Evolutionary conservation across 306 rosid species (phyloP).

Genomic region (Rosa chinensis): DNA sequence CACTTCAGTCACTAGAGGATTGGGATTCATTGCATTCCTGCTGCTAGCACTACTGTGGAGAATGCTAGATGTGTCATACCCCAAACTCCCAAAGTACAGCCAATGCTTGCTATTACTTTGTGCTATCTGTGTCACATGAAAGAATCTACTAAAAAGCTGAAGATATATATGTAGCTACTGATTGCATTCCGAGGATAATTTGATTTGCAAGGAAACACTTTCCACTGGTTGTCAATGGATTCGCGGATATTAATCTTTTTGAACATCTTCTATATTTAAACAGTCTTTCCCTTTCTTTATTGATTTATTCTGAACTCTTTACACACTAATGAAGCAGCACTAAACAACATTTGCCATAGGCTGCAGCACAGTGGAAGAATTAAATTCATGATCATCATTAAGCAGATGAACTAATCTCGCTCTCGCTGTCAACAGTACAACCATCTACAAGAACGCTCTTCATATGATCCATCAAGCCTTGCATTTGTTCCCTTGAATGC

Average conservation of each 20-base stretch:
- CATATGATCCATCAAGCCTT: slow-evolving; percentile 58
- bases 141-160: not conserved
- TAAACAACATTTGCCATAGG: not conserved
- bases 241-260: not conserved
- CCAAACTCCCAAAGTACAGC: not conserved
- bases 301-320: slow-evolving; percentile 1
- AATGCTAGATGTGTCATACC: not conserved
- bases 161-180: not conserved
- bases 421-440: slow-evolving; percentile 31
- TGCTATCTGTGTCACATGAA: not conserved
- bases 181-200: not conserved
- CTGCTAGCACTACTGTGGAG: not conserved
- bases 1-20: not conserved
- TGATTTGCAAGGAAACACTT: not conserved
- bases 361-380: not conserved
- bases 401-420: slow-evolving; percentile 9
- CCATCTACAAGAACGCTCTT: slow-evolving; percentile 61
- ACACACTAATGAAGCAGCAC: not conserved
- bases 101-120: not conserved
- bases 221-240: not conserved
- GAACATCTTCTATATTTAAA: not conserved
- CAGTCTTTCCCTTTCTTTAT: not conserved
- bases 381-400: not conserved
- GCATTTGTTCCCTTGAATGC: slow-evolving; percentile 83
- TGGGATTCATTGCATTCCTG: not conserved